phyloP scores from a whole-genome alignment of 192 early-diverging fungal genomes.

The Gryganskiella cystojenkinii region DNA sequence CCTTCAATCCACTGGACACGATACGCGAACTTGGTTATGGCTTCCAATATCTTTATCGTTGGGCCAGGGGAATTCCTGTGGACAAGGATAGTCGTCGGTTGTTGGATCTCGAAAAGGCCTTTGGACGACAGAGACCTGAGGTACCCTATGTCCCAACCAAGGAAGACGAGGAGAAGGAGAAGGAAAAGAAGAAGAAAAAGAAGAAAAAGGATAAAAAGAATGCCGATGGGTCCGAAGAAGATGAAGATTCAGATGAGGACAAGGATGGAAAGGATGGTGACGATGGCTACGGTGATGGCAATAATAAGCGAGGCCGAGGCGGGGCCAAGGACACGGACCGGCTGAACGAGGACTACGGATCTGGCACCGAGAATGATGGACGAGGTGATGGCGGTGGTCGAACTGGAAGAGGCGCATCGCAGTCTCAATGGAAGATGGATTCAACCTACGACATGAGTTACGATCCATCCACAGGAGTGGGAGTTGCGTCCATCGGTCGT shows the following conservation, averaged over 20 bases:
- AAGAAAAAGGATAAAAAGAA: slow-evolving; percentile 3
- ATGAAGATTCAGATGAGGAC: background rate
- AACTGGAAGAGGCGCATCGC: too few relatives aligned
- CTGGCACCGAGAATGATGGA: background rate
- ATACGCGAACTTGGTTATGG: slow-evolving; percentile 39
- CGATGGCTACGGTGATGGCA: slow-evolving; percentile 4
- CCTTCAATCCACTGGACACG: slow-evolving; percentile 51
- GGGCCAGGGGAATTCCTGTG: slow-evolving; percentile 42
- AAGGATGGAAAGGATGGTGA: background rate
- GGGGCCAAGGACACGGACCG: background rate
- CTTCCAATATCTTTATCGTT: slow-evolving; percentile 45
- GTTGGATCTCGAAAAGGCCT: slow-evolving; percentile 44
- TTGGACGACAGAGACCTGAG: slow-evolving; percentile 42
- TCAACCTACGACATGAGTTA: slow-evolving; percentile 22
- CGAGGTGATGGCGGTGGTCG: background rate
- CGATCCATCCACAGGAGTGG: background rate
- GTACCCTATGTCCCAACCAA: slow-evolving; percentile 39
- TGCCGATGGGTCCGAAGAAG: slow-evolving; percentile 7
- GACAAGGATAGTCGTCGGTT: slow-evolving; percentile 50
- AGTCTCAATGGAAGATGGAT: slow-evolving; percentile 1
- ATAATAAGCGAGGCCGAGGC: background rate
- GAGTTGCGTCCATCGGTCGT: background rate
- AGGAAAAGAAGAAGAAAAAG: slow-evolving; percentile 33
- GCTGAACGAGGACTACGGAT: background rate
- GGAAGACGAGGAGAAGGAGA: slow-evolving; percentile 13